These are phyloP conservation scores for Epichloe amarillans DNA, from an alignment of 2,329 filamentous ascomycete genomes.

Conservation along the genomic window DNA sequence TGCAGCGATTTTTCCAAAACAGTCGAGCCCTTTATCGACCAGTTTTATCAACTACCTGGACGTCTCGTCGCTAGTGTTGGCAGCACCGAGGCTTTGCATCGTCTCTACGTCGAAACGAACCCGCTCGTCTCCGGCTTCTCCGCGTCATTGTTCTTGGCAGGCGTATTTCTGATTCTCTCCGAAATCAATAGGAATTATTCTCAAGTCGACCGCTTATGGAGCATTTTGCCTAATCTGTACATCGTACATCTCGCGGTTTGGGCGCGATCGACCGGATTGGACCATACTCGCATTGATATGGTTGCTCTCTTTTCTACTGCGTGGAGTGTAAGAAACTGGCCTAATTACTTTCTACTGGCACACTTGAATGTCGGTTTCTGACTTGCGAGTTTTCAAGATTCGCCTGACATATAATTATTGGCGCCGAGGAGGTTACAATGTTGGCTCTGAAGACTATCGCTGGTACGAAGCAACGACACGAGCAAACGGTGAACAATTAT, in stretches of 20 bases:
- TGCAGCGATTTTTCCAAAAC: constrained; percentile 65
- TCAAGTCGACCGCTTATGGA: constrained; percentile 92
- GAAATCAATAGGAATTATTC: constrained; percentile 91
- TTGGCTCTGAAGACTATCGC: constrained; percentile 90
- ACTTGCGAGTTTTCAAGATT: constrained; percentile 27
- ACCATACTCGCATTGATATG: constrained; percentile 58
- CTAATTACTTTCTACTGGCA: background rate
- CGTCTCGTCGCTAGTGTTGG: constrained; percentile 46
- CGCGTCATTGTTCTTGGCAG: constrained; percentile 56
- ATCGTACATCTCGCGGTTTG: constrained; percentile 75
- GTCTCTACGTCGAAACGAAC: constrained; percentile 74
- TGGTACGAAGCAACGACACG: constrained; percentile 35
- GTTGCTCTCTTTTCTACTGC: constrained; percentile 55
- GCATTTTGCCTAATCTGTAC: constrained; percentile 75
- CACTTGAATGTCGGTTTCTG: background rate
- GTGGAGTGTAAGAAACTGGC: constrained; percentile 58
- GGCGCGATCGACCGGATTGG: constrained; percentile 61
- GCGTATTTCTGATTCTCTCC: constrained; percentile 59
- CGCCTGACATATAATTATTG: constrained; percentile 95
- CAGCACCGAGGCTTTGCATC: constrained; percentile 47
- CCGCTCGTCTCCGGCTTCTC: constrained; percentile 66
- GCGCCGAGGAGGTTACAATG: constrained; percentile 79
- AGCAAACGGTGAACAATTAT: too few relatives aligned
- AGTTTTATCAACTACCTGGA: constrained; percentile 56
- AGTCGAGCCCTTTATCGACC: constrained; percentile 59